These are phyloP conservation scores for Bonia amplexicaulis DNA, from an alignment of 176 grass and related monocot genomes.

Conservation along the genomic window DNA sequence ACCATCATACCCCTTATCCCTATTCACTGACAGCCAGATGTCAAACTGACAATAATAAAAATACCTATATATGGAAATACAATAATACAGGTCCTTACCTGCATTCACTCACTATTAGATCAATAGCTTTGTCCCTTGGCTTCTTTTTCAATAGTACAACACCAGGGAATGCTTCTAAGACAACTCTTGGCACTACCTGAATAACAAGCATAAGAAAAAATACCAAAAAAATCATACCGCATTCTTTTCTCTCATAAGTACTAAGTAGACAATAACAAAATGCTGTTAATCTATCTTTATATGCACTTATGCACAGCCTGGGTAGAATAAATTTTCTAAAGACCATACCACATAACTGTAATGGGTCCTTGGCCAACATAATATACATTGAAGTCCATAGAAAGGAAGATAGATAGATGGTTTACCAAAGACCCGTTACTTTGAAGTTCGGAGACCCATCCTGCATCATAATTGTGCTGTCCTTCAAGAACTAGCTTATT, in stretches of 20 bases:
- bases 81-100: conserved; percentile 43
- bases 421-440: conserved; percentile 60
- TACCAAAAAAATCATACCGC: not conserved
- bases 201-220: conserved; percentile 22
- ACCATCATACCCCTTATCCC: conserved; percentile 90
- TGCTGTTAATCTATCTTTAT: not conserved
- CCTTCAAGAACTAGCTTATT: conserved; percentile 70
- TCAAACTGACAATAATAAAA: conserved; percentile 41
- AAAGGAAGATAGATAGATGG: conserved; percentile 18
- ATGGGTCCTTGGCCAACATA: not conserved
- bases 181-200: conserved; percentile 84
- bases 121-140: conserved; percentile 56
- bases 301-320: not conserved
- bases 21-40: conserved; percentile 50
- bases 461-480: conserved; percentile 71
- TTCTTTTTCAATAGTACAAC: conserved; percentile 68
- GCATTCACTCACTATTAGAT: conserved; percentile 88
- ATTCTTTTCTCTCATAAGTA: not conserved
- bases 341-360: not conserved
- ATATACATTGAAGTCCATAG: not conserved
- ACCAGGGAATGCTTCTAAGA: conserved; percentile 84
- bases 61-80: conserved; percentile 3
- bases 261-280: not conserved
- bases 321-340: conserved; percentile 9
- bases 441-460: conserved; percentile 83